Evolutionary conservation across 2,329 filamentous ascomycete genomes (phyloP), one percentile per base, ranked within the genome.

Genomic region (Penicillium decumbens): DNA sequence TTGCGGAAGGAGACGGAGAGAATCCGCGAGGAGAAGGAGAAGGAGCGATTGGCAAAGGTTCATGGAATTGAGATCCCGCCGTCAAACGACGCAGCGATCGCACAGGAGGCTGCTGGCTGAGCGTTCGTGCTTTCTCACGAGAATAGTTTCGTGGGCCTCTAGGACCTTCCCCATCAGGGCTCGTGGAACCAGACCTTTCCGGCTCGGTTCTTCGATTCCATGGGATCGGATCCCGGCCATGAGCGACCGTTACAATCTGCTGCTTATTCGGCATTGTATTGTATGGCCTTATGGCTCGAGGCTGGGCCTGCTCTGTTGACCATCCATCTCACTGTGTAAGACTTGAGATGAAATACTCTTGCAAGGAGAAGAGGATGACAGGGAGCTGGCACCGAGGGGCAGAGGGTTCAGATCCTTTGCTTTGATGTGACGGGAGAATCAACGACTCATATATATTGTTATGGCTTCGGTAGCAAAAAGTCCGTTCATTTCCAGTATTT

Each of bases 1-100:
- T 73, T 97, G 67, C 81, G 93, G 51, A 77, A 79, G 63, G 91
- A 97, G 77, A 98, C 93, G 0, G 89, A 95, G 67, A 82, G 80
- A 3, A 66, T 92, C 27, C 78, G 84, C 43, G 78, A 83, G 55
- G 79, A 78, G 75, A 91, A 87, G 69, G 92, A 96, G 71, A 85
- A 89, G 59, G 89, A 95, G 60, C 68, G 81, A 25, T 60, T 84
- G 48, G 69, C 67, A 32, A 68, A 64, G 51, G 51, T 72, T 12
- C 15, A 37, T 8, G 33, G 33, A 18, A 49, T 47, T 15, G 45
- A 53, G 13, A 25, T 65, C 18, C 63, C 64, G 8, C 41, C 46
- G 23, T 51, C 58, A 40, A 53, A 47, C 43, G 57, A 57, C 24
- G 56, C 41, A 24, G 50, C 48, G 23, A 47, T 63, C 27, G 56